Evolutionary conservation across 345 rosid species (phyloP).

Genomic region (Physaria fendleri): DNA sequence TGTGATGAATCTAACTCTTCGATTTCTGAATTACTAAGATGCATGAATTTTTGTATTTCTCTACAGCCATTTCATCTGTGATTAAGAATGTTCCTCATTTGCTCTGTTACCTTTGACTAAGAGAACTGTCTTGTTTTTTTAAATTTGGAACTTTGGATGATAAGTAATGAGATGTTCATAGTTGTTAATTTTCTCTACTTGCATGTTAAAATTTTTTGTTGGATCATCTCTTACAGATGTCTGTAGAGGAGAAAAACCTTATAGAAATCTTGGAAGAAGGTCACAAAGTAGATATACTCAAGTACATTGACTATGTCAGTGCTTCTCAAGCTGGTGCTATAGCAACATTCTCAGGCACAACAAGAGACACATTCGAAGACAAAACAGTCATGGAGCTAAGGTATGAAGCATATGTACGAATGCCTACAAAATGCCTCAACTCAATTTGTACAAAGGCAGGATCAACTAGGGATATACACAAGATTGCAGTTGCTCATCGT

Average conservation of each 20-base stretch:
- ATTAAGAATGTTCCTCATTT: no score
- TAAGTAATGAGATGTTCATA: background rate
- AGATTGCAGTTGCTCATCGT: conserved; percentile 68
- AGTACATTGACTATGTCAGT: conserved; percentile 52
- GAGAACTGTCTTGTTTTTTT: background rate
- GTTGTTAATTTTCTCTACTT: background rate
- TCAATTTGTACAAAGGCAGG: conserved; percentile 56
- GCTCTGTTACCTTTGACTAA: background rate
- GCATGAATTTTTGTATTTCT: no score
- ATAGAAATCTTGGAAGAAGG: conserved; percentile 64
- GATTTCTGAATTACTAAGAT: no score
- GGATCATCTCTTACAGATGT: conserved; percentile 31
- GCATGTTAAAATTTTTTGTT: conserved; percentile 1
- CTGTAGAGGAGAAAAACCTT: conserved; percentile 46
- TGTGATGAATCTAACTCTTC: no score
- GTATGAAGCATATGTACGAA: conserved; percentile 84
- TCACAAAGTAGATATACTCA: conserved; percentile 42
- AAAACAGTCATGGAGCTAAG: conserved; percentile 69
- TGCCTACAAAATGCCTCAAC: conserved; percentile 62
- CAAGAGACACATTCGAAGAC: conserved; percentile 69
- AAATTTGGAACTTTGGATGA: background rate
- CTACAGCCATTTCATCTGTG: no score
- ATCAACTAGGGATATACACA: conserved; percentile 62
- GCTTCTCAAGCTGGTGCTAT: conserved; percentile 68
- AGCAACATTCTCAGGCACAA: conserved; percentile 71